Base-by-base conservation (phyloP, 2,329 filamentous ascomycete species). In the Trichoderma brevicompactum region DNA sequence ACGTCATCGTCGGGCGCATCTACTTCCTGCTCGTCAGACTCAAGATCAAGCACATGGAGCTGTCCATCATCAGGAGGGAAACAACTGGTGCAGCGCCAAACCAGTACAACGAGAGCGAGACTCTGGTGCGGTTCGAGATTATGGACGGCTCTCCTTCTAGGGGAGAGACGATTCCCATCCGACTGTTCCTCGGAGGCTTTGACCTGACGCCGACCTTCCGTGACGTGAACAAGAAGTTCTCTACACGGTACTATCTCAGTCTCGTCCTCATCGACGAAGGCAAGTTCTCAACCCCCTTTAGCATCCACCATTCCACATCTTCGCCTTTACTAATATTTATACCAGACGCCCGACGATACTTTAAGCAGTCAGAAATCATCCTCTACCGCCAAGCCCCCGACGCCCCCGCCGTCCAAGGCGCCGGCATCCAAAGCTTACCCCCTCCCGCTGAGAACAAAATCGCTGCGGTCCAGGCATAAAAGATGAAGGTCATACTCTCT, bases 21-120 rank as follows among this genome's bases (percentile, higher is more conserved):
- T 99, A 99, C 82, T 99, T 99, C 81, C 81, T 99, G 71, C 86
- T 99, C 55, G 95, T 99, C 68, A 89, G 95, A 74, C 84, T 99
- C 77, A 99, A 99, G 88, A 99, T 99, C 79, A 97, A 98, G 81
- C 95, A 99, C 79, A 99, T 99, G 95, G 95, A 99, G 81, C 82
- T 99, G 68, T 97, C 92, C 70, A 99, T 99, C 73, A 99, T 99
- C 77, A 87, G 96, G 70, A 85, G 96, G 72, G 95, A 99, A 81
- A 99, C 95, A 2, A 99, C 95, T 0, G 95, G 96, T 64, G 92
- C 93, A 5, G 92, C 95, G 23, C 95, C 95, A 7, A 99, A 99
- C 77, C 96, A 99, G 79, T 99, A 99, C 81, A 99, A 99, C 77
- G 96, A 99, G 82, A 98, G 94, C 79, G 95, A 99, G 81, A 99